Conservation (phyloP, 331 rosid species). For the Quercus phellos region DNA sequence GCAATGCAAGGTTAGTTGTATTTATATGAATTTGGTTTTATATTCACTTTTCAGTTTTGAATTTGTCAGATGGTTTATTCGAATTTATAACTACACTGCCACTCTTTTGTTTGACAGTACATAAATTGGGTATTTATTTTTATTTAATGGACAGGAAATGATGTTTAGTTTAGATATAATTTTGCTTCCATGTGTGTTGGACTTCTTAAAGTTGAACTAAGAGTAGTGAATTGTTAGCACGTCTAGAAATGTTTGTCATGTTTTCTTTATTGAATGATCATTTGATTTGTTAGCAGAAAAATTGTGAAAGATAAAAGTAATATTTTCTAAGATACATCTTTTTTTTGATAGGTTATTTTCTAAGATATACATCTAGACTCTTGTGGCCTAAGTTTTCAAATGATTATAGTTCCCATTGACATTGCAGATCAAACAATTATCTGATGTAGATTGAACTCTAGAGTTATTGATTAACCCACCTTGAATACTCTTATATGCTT, state of each 20-base stretch:
- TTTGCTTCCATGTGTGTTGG: neutral
- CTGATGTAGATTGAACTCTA: neutral
- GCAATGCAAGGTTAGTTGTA: constrained; percentile 65
- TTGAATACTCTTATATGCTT: neutral
- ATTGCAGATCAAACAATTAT: neutral
- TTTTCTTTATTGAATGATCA: neutral
- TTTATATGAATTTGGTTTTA: neutral
- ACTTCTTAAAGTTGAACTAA: neutral
- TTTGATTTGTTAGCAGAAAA: neutral
- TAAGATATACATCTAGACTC: neutral
- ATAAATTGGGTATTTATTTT: neutral
- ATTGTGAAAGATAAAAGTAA: neutral
- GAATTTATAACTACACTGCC: neutral
- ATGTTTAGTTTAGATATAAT: neutral
- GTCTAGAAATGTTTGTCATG: neutral
- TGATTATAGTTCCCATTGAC: neutral
- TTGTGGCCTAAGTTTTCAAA: neutral
- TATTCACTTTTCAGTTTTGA: neutral
- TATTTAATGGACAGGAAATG: neutral
- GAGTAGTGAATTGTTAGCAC: neutral
- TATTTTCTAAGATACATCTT: neutral
- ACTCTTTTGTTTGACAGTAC: neutral
- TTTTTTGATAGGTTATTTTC: too few relatives aligned
- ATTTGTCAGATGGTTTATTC: neutral
- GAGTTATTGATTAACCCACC: neutral